Base-by-base conservation (phyloP, 768 basidiomycete genomes). In the Royoungia palumana region DNA sequence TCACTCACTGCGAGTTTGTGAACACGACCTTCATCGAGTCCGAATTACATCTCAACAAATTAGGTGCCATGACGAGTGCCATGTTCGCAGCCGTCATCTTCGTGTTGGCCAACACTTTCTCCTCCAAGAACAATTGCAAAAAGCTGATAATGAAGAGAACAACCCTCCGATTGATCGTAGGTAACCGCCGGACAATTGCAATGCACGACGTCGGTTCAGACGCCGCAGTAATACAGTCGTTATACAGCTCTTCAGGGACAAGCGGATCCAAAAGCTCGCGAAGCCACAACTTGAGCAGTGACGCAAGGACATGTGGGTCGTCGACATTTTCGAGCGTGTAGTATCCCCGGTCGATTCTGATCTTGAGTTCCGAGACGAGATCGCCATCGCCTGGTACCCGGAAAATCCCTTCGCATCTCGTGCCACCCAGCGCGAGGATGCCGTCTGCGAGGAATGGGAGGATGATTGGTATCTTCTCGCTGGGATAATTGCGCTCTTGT, bases 401-500 rank as follows among this genome's bases (percentile, higher is more conserved):
- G 70, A 95, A 97, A 47, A 95, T 94, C 16, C 94, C 94, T 63
- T 94, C 94, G 25, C 84, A 71, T 62, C 85, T 84, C 38, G 82
- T 79, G 5, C 94, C 94, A 0, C 91, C 91, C 11, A 94, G 74
- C 2, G 90, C 88, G 38, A 97, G 79, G 56, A 96, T 94, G 1
- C 90, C 91, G 57, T 95, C 88, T 3, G 89, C 85, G 22, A 96
- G 83, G 76, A 95, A 96, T 13, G 93, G 91, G 7, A 97, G 81
- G 58, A 97, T 89, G 66, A 94, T 91, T 16, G 94, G 94, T 12
- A 95, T 84, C 65, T 83, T 87, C 57, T 87, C 82, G 46, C 80
- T 74, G 2, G 92, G 89, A 59, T 95, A 94, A 43, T 86, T 90
- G 35, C 89, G 81, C 60, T 85, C 83, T 69, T 96, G 94, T 10